Evolutionary conservation across 179 eudicot species (phyloP).

Genomic region (Gypsophila paniculata): DNA sequence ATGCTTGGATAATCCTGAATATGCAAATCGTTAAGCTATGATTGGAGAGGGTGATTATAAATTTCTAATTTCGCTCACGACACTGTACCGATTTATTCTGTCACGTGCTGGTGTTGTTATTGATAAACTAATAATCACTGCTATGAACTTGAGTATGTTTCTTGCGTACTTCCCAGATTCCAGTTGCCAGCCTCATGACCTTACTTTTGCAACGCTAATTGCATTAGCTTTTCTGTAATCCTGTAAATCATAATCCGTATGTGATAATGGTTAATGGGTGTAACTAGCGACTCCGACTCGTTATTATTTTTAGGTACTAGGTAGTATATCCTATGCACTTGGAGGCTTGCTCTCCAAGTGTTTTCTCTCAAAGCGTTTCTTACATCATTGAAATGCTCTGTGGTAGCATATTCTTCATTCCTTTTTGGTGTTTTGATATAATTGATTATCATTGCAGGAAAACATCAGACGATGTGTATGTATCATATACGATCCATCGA

Average conservation of each 20-base stretch:
- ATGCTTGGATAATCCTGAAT: not conserved
- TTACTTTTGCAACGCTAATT: not conserved
- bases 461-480: slow-evolving; percentile 93
- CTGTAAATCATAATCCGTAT: not conserved
- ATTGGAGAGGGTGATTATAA: no score
- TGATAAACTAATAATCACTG: not conserved
- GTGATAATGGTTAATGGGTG: not conserved
- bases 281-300: not conserved
- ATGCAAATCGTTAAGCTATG: not conserved
- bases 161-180: not conserved
- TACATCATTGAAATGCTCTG: not conserved
- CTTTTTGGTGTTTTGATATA: not conserved
- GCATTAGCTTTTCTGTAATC: not conserved
- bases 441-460: slow-evolving; percentile 53
- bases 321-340: not conserved
- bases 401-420: not conserved
- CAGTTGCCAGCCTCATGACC: not conserved
- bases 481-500: slow-evolving; percentile 95
- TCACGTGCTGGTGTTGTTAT: not conserved
- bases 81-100: not conserved
- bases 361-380: not conserved
- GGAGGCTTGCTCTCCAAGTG: not conserved
- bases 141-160: not conserved
- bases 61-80: no score
- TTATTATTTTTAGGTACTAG: not conserved